These are phyloP conservation scores for Inga oerstediana DNA, from an alignment of 306 rosid genomes.

Conservation along the genomic window DNA sequence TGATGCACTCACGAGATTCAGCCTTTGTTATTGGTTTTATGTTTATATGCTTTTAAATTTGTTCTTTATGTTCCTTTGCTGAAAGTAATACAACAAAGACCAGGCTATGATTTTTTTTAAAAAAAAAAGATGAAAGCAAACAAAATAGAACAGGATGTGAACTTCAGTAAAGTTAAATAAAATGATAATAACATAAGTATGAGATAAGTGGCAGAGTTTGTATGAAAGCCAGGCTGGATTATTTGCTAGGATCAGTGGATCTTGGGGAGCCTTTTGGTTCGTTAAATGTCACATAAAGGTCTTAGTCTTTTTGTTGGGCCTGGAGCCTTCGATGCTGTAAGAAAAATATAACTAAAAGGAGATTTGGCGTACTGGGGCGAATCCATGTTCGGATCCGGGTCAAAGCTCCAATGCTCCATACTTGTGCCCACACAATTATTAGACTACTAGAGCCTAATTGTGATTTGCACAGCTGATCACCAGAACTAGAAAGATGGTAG, in stretches of 20 bases:
- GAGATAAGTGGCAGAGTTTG: background rate
- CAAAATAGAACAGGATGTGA: conserved; percentile 1
- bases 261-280: background rate
- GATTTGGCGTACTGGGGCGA: no score
- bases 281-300: background rate
- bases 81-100: background rate
- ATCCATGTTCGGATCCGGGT: no score
- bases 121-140: background rate
- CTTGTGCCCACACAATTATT: no score
- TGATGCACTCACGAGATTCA: conserved; percentile 89
- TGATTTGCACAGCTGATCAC: no score
- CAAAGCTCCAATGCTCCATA: no score
- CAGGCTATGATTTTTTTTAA: no score
- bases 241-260: background rate
- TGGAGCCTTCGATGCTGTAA: conserved; percentile 1
- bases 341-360: no score
- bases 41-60: conserved; percentile 9
- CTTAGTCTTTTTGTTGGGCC: background rate
- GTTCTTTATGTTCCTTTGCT: conserved; percentile 8
- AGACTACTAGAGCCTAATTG: no score
- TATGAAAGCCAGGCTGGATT: background rate
- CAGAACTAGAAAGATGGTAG: no score
- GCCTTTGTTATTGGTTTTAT: background rate
- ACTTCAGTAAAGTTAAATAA: conserved; percentile 16
- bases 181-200: background rate